These are phyloP conservation scores for Calendula officinalis DNA, from an alignment of 129 eudicot species.

Conservation along the genomic window DNA sequence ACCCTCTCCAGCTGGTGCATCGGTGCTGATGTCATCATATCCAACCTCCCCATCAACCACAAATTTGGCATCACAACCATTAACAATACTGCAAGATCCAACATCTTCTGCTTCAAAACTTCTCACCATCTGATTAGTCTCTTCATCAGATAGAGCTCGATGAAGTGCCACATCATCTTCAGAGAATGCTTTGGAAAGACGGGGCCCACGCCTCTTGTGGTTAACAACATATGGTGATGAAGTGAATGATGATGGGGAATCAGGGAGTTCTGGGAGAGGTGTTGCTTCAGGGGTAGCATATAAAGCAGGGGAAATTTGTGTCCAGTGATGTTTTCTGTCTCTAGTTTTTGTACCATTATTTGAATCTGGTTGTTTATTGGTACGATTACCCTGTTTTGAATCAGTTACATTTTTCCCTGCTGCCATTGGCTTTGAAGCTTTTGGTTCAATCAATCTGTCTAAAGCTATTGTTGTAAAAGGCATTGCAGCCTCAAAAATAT, in stretches of 20 bases:
- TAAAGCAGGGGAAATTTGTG: constrained; percentile 65
- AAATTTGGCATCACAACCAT: constrained; percentile 5
- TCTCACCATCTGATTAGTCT: constrained; percentile 26
- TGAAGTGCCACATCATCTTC: constrained; percentile 45
- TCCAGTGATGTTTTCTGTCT: constrained; percentile 48
- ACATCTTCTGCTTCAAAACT: constrained; percentile 37
- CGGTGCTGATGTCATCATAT: constrained; percentile 1
- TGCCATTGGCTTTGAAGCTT: constrained; percentile 42
- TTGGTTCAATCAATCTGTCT: constrained; percentile 63
- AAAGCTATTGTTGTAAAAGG: constrained; percentile 71
- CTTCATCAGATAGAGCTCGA: constrained; percentile 32
- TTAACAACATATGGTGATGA: constrained; percentile 80
- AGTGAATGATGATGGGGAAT: constrained; percentile 61
- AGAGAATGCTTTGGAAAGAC: constrained; percentile 58
- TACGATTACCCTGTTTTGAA: constrained; percentile 33
- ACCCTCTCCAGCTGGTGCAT: constrained; percentile 30
- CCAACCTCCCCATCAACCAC: constrained; percentile 23
- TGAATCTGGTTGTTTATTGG: constrained; percentile 29
- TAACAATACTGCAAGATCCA: constrained; percentile 23
- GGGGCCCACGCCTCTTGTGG: constrained; percentile 95
- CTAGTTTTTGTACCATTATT: constrained; percentile 22
- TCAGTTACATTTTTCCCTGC: constrained; percentile 31
- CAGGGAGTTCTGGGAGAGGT: constrained; percentile 44
- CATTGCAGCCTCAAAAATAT: constrained; percentile 47
- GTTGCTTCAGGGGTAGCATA: constrained; percentile 76